Base-by-base conservation (phyloP, 2,329 filamentous ascomycete species). In the Venturia oleaginea region DNA sequence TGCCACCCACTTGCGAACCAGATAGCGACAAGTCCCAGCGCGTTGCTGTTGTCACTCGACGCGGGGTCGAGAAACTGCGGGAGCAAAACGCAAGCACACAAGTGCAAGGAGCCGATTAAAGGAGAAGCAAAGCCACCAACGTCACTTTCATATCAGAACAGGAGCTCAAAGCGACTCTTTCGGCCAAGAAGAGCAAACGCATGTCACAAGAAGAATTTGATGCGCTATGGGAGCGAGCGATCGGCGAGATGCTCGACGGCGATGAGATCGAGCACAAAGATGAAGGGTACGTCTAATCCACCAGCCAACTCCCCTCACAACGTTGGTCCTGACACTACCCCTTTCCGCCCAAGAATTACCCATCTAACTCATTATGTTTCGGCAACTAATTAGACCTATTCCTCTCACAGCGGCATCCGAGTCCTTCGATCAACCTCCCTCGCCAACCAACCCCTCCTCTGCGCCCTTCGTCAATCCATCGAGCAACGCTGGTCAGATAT, bases 151-250 rank as follows among this genome's bases (percentile, higher is more conserved):
- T 89, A 54, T 78, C 80, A 60, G 85, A 86, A 67, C 75, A 86
- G 34, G 88, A 91, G 63, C 79, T 97, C 67, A 96, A 93, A 78
- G 80, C 88, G 67, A 84, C 86, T 65, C 86, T 97, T 67, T 84
- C 83, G 69, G 84, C 86, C 69, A 90, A 89, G 79, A 86, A 89
- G 68, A 89, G 86, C 73, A 93, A 90, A 78, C 87, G 88, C 68
- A 90, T 97, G 84, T 90, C 83, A 68, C 87, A 92, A 71, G 83
- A 89, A 51, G 93, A 97, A 73, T 97, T 99, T 71, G 91, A 97
- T 69, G 91, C 96, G 65, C 84, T 99, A 8, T 94, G 90, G 85
- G 79, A 80, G 34, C 84, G 84, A 67, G 90, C 90, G 2, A 83
- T 92, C 65, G 87, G 86, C 22, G 90, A 92, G 70, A 84, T 92